Evolutionary conservation across 2,329 filamentous ascomycete species (phyloP), one percentile per base, ranked within the genome.

Genomic region (Cadophora sp.): DNA sequence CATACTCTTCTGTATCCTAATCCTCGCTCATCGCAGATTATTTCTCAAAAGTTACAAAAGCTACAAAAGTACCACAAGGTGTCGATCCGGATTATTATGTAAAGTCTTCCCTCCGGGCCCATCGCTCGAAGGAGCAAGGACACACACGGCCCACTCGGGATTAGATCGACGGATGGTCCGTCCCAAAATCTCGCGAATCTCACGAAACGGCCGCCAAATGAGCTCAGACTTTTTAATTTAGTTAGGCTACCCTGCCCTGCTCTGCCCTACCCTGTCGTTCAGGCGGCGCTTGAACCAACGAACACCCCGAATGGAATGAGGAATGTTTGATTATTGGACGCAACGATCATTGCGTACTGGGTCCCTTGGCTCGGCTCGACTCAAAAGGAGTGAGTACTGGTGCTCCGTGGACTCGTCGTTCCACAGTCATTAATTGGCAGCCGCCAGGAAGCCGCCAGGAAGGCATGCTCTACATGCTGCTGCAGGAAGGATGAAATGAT

Each of bases 201-300:
- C 31, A 37, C 31, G 55, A 40, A 58, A 58, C 55, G 55, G 55
- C 55, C 55, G 55, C 55, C 55, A 58, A 58, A 58, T 24, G 55
- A 22, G 29, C 29, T 37, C 55, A 58, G 56, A 19, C 34, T 24
- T 27, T n/a, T n/a, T 7, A 48, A 5, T 34, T n/a, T 48, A 48
- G 43, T 5, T 22, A 11, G 43, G 12, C 19, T 43, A 14, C 40
- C 40, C 40, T 43, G 40, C 40, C 40, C 12, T 43, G 6, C 12
- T 5, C 12, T 43, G 40, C 12, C 6, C 40, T 43, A 14, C 40
- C 11, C 11, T 43, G 40, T 3, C 14, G 3, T 12, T 43, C 19
- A 43, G 40, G 40, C 6, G 40, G 16, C 40, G 40, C 40, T 16
- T 43, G 40, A 43, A 43, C 40, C 37, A 40, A 16, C 37, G 11